Base-by-base conservation (phyloP, 306 rosid species). In the Pyrus bretschneideri region DNA sequence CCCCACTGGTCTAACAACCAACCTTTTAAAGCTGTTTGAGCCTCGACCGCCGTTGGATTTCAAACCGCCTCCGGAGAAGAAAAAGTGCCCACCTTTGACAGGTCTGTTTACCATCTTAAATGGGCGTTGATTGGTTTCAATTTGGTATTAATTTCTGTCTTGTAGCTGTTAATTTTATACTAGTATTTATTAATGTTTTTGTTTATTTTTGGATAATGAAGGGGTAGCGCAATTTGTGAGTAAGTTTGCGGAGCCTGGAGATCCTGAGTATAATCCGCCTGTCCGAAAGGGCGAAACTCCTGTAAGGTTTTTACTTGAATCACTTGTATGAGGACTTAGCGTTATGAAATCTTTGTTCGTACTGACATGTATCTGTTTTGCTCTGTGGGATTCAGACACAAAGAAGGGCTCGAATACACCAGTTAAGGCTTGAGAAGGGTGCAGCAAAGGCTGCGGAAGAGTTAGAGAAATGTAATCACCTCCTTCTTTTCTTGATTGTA, bases 1-100 rank as follows among this genome's bases (percentile, higher is more conserved):
- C 61, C 99, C 99, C 4, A 96, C 99, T 73, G 99, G 99, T 79
- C 89, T 96, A 57, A 96, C 99, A 3, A 29, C 91, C 72, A 96
- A 89, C 61, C 89, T 96, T 22, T 82, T 96, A 87, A 96, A 91
- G 87, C 93, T 96, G n/a, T 96, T 96, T 71, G 99, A 96, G 85
- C 98, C 99, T n/a, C 80, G 99, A 67, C 98, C 91, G 10, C 99
- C 99, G 1, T 74, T 96, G 84, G 97, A 96, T 70, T 96, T 79
- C 74, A 96, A 96, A 72, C 98, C 99, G 17, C 99, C 99, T 61
- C 99, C 98, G 0, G 99, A 96, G 78, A 96, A 93, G 80, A 83
- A 97, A 73, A 96, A 92, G 81, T 91, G 99, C 82, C 98, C 97
- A 0, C 96, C 98, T 4, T 73, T 96, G 79, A 85, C 93, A 78